Percentiles rank a stretch among this genome's conserved stretches.
Evolutionary conservation across 2,329 filamentous ascomycete species (phyloP).

Genomic region (Colletotrichum magnum): DNA sequence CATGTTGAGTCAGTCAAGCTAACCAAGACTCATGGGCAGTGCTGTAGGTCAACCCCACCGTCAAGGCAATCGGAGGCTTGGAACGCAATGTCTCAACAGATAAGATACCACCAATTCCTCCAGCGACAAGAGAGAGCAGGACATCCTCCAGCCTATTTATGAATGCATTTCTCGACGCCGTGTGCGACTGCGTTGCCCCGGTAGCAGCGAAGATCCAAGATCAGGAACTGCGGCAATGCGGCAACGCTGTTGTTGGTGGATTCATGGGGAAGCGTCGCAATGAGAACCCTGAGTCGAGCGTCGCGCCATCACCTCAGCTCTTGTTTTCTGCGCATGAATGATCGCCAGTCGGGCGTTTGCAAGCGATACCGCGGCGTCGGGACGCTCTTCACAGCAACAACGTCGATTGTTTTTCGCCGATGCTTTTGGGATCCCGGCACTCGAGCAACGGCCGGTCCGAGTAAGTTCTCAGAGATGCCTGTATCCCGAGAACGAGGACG

Average conservation of each 20-base stretch:
- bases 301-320: background rate
- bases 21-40: background rate
- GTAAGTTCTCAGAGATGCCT: too few relatives aligned
- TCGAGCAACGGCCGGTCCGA: too few relatives aligned
- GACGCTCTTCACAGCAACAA: background rate
- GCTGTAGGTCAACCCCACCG: slow-evolving; percentile 1
- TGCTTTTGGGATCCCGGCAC: too few relatives aligned
- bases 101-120: background rate
- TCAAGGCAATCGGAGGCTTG: background rate
- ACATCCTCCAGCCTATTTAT: slow-evolving; percentile 12
- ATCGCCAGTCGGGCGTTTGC: slow-evolving; percentile 17
- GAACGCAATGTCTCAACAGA: slow-evolving; percentile 12
- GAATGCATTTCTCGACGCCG: background rate
- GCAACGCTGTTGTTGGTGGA: too few relatives aligned
- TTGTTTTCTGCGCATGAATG: slow-evolving; percentile 8
- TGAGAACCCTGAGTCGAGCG: background rate
- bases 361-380: background rate
- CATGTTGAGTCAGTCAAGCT: background rate
- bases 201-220: background rate
- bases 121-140: background rate
- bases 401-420: too few relatives aligned
- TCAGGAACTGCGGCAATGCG: too few relatives aligned
- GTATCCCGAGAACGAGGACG: too few relatives aligned
- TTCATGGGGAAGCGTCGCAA: too few relatives aligned
- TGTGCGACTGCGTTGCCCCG: background rate